Base-by-base conservation (phyloP, 306 rosid species). In the Fragaria nilgerrensis region DNA sequence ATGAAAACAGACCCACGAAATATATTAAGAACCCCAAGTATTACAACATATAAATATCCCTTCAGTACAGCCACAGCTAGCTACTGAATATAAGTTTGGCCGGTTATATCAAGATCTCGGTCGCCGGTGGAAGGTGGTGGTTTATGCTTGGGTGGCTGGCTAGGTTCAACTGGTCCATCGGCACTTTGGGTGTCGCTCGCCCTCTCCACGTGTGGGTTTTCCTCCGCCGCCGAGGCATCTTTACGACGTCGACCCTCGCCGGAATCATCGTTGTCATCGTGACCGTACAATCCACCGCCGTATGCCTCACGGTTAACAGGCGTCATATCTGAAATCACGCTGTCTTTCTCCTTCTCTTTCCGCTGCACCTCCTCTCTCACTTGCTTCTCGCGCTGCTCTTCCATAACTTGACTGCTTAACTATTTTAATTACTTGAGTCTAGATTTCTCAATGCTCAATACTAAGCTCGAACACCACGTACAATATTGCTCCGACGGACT, bases 241-340 rank as follows among this genome's bases (percentile, higher is more conserved):
- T 2, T 23, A 56, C 63, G 25, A 25, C 65, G 55, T 15, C 36
- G 36, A 32, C n/a, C 22, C 43, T 63, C 41, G 9, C 68, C 68
- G 43, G 68, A 63, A 63, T 15, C 17, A 5, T 78, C 49, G 3
- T 10, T 11, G 48, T 79, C 48, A 7, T 87, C 92, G 0, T 86
- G 67, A 2, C 85, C 97, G 75, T 93, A 91, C 83, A 90, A 48
- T 70, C 97, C 97, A 61, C 96, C 97, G 12, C 96, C 97, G 36
- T 90, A 90, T 2, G 96, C 96, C 68, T 77, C 85, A 9, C 74
- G 83, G 16, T 92, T 93, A 3, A 86, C 72, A 0, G 94, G 82
- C 76, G 88, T 78, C 97, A 87, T 91, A 52, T 43, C 83, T 34
- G 96, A 89, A 3, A 87, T 82, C 29, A 73, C 56, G 59, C 75